Percentiles rank a stretch among this genome's conserved stretches.
Evolutionary conservation across 768 basidiomycete species (phyloP).

Genomic region (Trametes cingulata): DNA sequence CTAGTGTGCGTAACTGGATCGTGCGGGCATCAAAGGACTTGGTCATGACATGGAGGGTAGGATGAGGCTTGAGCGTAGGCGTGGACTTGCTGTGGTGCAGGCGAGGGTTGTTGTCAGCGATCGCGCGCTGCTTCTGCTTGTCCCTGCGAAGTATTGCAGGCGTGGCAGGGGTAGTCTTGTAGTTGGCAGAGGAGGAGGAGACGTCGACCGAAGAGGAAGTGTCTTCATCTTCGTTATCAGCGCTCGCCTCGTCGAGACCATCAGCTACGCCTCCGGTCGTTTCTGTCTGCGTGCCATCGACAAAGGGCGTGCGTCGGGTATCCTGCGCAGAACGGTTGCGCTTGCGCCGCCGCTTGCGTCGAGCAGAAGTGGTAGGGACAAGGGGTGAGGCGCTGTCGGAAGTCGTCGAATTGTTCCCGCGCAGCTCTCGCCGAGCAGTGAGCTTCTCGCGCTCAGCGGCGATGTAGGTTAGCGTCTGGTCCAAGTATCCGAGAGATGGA

Average conservation of each 20-base stretch:
- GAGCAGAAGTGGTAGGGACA: slow-evolving; percentile 40
- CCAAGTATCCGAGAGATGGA: slow-evolving; percentile 73
- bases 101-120: slow-evolving; percentile 26
- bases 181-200: slow-evolving; percentile 29
- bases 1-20: slow-evolving; percentile 53
- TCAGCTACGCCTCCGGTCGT: slow-evolving; percentile 18
- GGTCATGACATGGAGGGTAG: slow-evolving; percentile 41
- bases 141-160: slow-evolving; percentile 24
- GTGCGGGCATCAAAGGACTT: slow-evolving; percentile 49
- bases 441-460: slow-evolving; percentile 67
- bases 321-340: slow-evolving; percentile 29
- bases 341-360: slow-evolving; percentile 38
- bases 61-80: slow-evolving; percentile 36
- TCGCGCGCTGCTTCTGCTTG: slow-evolving; percentile 20
- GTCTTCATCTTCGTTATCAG: slow-evolving; percentile 26
- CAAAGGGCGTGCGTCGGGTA: slow-evolving; percentile 4
- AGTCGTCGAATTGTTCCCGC: slow-evolving; percentile 31
- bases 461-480: slow-evolving; percentile 73
- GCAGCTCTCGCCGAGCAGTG: slow-evolving; percentile 40
- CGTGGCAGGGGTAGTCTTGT: slow-evolving; percentile 32
- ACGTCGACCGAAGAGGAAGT: slow-evolving; percentile 29
- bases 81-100: slow-evolving; percentile 50
- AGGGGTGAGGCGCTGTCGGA: slow-evolving; percentile 42
- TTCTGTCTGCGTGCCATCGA: slow-evolving; percentile 15
- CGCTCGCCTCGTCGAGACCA: slow-evolving; percentile 20